Evolutionary conservation across 306 rosid genomes (phyloP).

Genomic region (Inga leiocalycina): DNA sequence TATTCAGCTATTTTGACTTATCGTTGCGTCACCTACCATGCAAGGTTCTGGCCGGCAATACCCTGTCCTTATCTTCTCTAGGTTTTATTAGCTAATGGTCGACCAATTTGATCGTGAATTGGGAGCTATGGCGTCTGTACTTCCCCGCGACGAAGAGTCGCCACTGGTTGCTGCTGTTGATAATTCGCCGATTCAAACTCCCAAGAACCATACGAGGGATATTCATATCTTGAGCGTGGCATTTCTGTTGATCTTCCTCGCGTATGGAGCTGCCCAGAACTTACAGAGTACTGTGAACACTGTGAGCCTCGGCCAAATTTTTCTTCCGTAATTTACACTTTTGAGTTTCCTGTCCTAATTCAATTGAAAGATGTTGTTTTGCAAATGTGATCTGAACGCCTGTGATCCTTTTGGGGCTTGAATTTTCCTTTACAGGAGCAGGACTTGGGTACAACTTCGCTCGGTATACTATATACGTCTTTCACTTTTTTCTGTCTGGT

Average conservation of each 20-base stretch:
- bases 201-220: constrained; percentile 52
- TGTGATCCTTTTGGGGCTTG: constrained; percentile 21
- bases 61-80: constrained; percentile 5
- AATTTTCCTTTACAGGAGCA: constrained; percentile 59
- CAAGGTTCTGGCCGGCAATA: constrained; percentile 44
- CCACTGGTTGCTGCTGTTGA: constrained; percentile 9
- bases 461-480: constrained; percentile 80
- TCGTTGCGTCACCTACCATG: constrained; percentile 40
- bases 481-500: constrained; percentile 79
- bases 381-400: background rate
- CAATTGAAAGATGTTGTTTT: background rate
- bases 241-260: constrained; percentile 74
- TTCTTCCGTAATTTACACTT: background rate
- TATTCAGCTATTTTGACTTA: background rate
- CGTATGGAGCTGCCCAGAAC: constrained; percentile 95
- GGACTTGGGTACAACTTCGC: constrained; percentile 82
- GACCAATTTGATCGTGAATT: constrained; percentile 17
- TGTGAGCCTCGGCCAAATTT: constrained; percentile 40
- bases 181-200: constrained; percentile 22
- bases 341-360: background rate
- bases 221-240: constrained; percentile 71
- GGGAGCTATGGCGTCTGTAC: background rate
- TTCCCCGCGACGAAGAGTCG: constrained; percentile 14
- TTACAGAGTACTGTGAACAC: constrained; percentile 84
- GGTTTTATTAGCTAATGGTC: constrained; percentile 24